Evolutionary conservation across 2,329 filamentous ascomycete genomes (phyloP).

Genomic region (Gnomoniopsis smithogilvyi): DNA sequence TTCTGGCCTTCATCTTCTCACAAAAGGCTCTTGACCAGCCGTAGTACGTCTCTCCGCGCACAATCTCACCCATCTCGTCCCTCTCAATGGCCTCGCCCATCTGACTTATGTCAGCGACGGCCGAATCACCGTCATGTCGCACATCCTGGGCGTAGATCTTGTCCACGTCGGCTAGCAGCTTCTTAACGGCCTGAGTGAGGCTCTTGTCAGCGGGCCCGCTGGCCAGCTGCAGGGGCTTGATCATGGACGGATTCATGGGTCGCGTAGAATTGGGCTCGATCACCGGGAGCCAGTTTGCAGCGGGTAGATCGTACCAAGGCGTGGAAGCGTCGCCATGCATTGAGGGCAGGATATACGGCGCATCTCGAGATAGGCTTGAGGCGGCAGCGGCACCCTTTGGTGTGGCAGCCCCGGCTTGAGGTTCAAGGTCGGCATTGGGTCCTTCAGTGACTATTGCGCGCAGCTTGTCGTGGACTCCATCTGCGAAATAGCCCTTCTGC

Average conservation of each 20-base stretch:
- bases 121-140: slow-evolving; percentile 39
- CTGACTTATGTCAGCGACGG: slow-evolving; percentile 64
- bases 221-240: slow-evolving; percentile 69
- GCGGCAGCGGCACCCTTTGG: slow-evolving; percentile 35
- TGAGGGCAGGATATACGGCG: slow-evolving; percentile 69
- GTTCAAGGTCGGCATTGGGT: slow-evolving; percentile 21
- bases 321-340: slow-evolving; percentile 71
- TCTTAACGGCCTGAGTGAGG: slow-evolving; percentile 67
- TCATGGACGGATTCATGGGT: slow-evolving; percentile 67
- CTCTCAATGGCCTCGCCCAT: slow-evolving; percentile 67
- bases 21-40: slow-evolving; percentile 83
- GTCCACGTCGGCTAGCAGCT: slow-evolving; percentile 66
- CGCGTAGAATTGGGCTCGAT: slow-evolving; percentile 72
- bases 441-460: slow-evolving; percentile 49
- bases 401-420: slow-evolving; percentile 24
- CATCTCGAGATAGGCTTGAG: slow-evolving; percentile 31
- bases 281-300: slow-evolving; percentile 75
- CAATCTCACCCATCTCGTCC: slow-evolving; percentile 63
- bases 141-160: slow-evolving; percentile 59
- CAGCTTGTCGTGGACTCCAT: slow-evolving; percentile 54
- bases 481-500: slow-evolving; percentile 59
- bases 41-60: slow-evolving; percentile 74
- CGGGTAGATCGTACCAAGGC: slow-evolving; percentile 79
- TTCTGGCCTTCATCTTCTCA: slow-evolving; percentile 69
- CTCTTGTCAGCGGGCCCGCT: slow-evolving; percentile 64